phyloP scores from a whole-genome alignment of 2,329 filamentous ascomycete species.

The Kalmusia sp. region DNA sequence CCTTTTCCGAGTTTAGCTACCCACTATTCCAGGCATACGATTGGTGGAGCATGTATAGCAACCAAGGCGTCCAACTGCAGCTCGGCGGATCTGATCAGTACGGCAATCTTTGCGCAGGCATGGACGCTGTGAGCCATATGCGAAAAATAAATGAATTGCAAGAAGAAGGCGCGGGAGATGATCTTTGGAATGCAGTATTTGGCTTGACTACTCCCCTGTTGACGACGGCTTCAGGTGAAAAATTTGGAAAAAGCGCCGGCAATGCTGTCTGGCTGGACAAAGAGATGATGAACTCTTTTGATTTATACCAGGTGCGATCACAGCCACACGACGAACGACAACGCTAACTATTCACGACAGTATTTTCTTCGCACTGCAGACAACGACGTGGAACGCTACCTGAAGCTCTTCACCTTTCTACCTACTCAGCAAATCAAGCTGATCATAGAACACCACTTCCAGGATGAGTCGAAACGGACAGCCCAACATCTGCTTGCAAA shows the following conservation, averaged over 20 bases:
- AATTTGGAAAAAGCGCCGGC: slow-evolving; percentile 93
- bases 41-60: slow-evolving; percentile 86
- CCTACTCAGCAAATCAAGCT: slow-evolving; percentile 71
- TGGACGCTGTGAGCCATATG: slow-evolving; percentile 83
- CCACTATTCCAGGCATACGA: slow-evolving; percentile 95
- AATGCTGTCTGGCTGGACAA: slow-evolving; percentile 93
- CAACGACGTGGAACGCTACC: slow-evolving; percentile 77
- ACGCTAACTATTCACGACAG: slow-evolving; percentile 47
- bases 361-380: slow-evolving; percentile 88
- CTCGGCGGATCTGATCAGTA: slow-evolving; percentile 96
- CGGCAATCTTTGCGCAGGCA: slow-evolving; percentile 91
- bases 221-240: slow-evolving; percentile 82
- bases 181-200: slow-evolving; percentile 63
- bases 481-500: slow-evolving; percentile 85
- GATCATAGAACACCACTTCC: slow-evolving; percentile 71
- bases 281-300: slow-evolving; percentile 80
- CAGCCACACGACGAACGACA: background rate
- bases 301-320: slow-evolving; percentile 75
- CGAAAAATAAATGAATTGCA: slow-evolving; percentile 47
- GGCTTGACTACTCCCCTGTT: slow-evolving; percentile 92
- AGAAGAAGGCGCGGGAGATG: slow-evolving; percentile 27
- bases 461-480: slow-evolving; percentile 72
- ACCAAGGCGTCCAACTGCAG: slow-evolving; percentile 76
- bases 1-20: slow-evolving; percentile 90
- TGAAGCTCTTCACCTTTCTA: slow-evolving; percentile 91